Base-by-base conservation (phyloP, 148 eudicot species). In the Diospyros lotus region DNA sequence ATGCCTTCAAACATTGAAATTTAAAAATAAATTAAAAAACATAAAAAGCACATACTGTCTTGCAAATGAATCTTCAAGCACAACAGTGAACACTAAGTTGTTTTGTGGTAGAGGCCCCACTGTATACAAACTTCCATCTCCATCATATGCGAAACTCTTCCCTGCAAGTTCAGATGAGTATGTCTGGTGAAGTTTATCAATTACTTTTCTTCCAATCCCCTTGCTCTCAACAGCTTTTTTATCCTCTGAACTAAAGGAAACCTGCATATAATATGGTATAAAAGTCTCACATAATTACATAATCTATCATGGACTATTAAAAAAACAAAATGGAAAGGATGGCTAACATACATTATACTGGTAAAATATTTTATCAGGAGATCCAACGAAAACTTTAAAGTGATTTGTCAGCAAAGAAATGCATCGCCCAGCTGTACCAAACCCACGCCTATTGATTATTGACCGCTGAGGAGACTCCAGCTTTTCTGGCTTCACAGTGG, bases 111-210 rank as follows among this genome's bases (percentile, higher is more conserved):
- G 79, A 78, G 96, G 87, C 46, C 90, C 91, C 74, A 92, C 76
- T 13, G 96, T 90, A 72, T 84, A 95, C 79, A 95, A 61, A 75
- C 76, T 85, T 68, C 86, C 83, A 66, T 88, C 90, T 66, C 97
- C 97, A 73, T 93, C 99, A 75, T 92, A 95, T 15, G 84, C 89
- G 64, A 84, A 82, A 17, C 42, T 41, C 75, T 81, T 93, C 9
- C 86, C 89, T 71, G 73, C 81, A 58, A 92, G 81, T 65, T 90
- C 87, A 58, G 89, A 69, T 45, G 85, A 52, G 75, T 89, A 80
- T 5, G 86, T 84, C 68, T 82, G 81, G 75, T 70, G 79, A 4
- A 95, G 84, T 68, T 80, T 86, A 45, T 89, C 88, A 58, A 93
- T 58, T 18, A 95, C 78, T 60, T 77, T 87, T 75, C 87, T 83